phyloP scores from a whole-genome alignment of 768 basidiomycete genomes.

The Tephrocybe rancida region DNA sequence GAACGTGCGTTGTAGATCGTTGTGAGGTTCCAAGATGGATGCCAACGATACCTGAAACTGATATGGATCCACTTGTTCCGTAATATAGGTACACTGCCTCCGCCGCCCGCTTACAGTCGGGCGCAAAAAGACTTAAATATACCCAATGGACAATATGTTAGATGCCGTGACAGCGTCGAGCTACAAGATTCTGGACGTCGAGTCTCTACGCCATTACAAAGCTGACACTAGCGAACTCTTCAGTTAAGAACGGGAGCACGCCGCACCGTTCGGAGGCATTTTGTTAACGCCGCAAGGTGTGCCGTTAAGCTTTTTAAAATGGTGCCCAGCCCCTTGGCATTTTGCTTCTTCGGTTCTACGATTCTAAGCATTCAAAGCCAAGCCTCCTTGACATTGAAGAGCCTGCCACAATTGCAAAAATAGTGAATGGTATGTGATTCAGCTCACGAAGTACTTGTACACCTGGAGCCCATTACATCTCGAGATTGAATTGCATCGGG shows the following conservation, averaged over 20 bases:
- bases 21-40: no score
- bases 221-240: no score
- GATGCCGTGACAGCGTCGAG: neutral
- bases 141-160: no score
- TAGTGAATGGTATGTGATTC: no score
- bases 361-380: no score
- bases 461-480: no score
- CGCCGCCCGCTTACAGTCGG: neutral
- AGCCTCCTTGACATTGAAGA: no score
- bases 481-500: no score
- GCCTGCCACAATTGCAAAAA: no score
- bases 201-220: no score
- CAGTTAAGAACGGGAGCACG: neutral
- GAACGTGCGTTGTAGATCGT: neutral
- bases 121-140: no score
- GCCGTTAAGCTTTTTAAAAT: neutral
- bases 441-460: no score
- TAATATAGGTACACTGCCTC: neutral
- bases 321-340: neutral
- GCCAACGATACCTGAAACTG: neutral
- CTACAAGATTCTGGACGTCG: neutral
- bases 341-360: neutral
- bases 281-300: neutral
- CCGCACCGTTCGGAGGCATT: neutral
- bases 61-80: neutral